Base-by-base conservation (phyloP, 306 rosid species). In the Vigna trinervia region DNA sequence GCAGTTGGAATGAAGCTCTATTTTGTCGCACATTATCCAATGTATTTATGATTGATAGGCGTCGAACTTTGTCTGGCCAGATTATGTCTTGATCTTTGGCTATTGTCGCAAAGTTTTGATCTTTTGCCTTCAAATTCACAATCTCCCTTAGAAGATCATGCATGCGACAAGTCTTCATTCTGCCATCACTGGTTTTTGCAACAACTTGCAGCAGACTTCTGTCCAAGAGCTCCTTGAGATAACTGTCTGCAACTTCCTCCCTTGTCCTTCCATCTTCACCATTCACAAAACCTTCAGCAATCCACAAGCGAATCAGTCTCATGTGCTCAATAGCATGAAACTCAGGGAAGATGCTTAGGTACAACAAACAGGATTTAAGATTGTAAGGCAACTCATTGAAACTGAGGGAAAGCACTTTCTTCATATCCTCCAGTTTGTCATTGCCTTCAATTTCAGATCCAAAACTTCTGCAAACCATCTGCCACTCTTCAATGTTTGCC, bases 241-340 rank as follows among this genome's bases (percentile, higher is more conserved):
- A 90, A 75, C 84, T 63, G 46, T 83, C 87, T 56, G 90, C 94
- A 76, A 90, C 89, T 83, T 88, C 92, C 64, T 82, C 86, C 4
- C 9, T 46, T 19, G 89, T 90, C 76, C 32, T 83, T 45, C 90
- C 89, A 47, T 86, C 86, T 74, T 56, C 85, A 28, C 62, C 84
- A 19, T 28, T 68, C 19, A 90, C 88, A 82, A 90, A 86, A 7
- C 90, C 92, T 83, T 90, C 92, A 6, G 94, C 92, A 73, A 88
- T 79, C 94, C 92, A 86, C 67, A 90, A 14, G 12, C 89, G 86
- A 79, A 88, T 83, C 71, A 90, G 23, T 57, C 90, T 76, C 87
- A 76, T 79, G 8, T 23, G 83, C 68, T 86, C 84, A 6, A 84
- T 73, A 4, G 80, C 78, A 14, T 83, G 67, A 34, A 81, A 75